These are phyloP conservation scores for Manihot esculenta DNA, from an alignment of 441 rosid species.

Conservation along the genomic window DNA sequence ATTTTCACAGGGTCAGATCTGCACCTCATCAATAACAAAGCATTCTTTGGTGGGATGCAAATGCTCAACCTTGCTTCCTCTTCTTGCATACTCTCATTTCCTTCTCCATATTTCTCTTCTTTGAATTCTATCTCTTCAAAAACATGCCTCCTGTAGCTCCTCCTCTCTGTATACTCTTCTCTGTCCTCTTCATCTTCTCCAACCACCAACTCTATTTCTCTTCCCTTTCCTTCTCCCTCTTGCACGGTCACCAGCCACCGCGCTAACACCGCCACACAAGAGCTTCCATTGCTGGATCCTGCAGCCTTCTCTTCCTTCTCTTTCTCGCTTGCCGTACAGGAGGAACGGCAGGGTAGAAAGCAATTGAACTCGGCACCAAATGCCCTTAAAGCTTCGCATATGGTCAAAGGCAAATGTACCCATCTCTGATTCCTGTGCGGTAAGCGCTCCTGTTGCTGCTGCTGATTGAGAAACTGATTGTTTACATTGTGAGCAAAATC, in stretches of 20 bases:
- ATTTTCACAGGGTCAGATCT: constrained; percentile 95
- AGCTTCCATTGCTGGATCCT: constrained; percentile 21
- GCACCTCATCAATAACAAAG: constrained; percentile 84
- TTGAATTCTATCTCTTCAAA: constrained; percentile 69
- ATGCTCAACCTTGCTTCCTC: constrained; percentile 51
- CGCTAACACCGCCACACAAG: constrained; percentile 56
- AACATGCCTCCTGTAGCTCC: constrained; percentile 64
- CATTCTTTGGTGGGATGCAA: constrained; percentile 84
- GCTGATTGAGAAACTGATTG: constrained; percentile 25
- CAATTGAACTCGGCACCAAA: constrained; percentile 87
- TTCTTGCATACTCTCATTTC: constrained; percentile 32
- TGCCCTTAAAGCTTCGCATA: constrained; percentile 78
- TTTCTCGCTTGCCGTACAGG: constrained; percentile 48
- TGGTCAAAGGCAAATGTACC: constrained; percentile 79
- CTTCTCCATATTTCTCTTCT: constrained; percentile 36
- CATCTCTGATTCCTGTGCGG: constrained; percentile 60
- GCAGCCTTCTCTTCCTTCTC: constrained; percentile 41
- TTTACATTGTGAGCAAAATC: constrained; percentile 16
- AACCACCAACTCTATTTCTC: constrained; percentile 73
- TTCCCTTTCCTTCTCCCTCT: constrained; percentile 45
- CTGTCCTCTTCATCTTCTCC: constrained; percentile 51
- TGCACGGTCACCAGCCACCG: constrained; percentile 78
- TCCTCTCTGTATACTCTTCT: constrained; percentile 29
- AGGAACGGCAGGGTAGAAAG: constrained; percentile 77
- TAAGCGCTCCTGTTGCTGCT: constrained; percentile 43